Evolutionary conservation across 768 basidiomycete species (phyloP), one percentile per base, ranked within the genome.

Genomic region (Rickenella mellea): DNA sequence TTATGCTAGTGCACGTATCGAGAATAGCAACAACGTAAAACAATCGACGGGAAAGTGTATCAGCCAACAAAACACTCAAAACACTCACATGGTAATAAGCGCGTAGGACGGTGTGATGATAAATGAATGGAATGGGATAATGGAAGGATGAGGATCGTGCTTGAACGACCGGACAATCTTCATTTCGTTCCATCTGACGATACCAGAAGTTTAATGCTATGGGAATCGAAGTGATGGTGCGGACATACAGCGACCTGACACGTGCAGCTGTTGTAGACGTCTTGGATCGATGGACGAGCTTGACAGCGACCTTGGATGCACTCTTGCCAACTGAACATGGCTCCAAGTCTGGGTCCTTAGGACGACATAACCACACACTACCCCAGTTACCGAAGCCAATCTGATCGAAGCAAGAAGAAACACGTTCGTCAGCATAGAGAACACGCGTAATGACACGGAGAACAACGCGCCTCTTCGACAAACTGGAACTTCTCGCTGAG

Each of bases 371-470:
- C 87, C 85, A 90, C 48, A 91, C 88, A 57, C 81, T 83, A 27
- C 90, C 90, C 90, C 90, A 94, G 64, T 91, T 92, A 31, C 90
- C 89, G 56, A 75, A 88, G 25, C 89, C 89, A 65, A 90, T 83
- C 84, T 90, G 45, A 5, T 39, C 15, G 20, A 32, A 11, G 22
- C 19, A 26, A 11, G 6, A 14, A 19, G 22, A 12, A n/a, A 29
- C 6, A 26, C 26, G 24, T 29, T 17, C 36, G 35, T 43, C 22
- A 4, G 42, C 2, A 32, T 25, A 32, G 27, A 28, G 47, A 47
- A 56, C 40, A 10, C 26, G 41, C 30, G 21, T 44, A 28, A 48
- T 43, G 41, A 43, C 19, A 30, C 24, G 36, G 19, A 19, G 19
- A 36, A 15, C 12, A 14, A 37, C 66, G 15, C 48, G 78, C 83